phyloP scores from a whole-genome alignment of 331 rosid species.

The Dryas integrifolia region DNA sequence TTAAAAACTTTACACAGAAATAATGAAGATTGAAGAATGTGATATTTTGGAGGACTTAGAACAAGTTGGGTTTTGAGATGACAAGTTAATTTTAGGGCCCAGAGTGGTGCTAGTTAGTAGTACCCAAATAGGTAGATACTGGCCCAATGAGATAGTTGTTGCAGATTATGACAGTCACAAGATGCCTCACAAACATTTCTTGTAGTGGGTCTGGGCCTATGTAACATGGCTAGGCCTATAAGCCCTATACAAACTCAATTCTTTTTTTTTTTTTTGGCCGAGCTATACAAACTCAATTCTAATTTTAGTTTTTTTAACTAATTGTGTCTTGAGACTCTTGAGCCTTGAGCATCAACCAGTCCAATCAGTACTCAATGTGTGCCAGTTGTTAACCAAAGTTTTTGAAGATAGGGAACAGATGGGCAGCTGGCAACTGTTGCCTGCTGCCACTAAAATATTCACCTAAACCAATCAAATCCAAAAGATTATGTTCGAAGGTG shows the following conservation, averaged over 20 bases:
- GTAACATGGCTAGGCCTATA: neutral
- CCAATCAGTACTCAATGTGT: constrained; percentile 1
- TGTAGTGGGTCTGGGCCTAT: neutral
- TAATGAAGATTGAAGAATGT: no score
- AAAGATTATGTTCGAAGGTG: constrained; percentile 9
- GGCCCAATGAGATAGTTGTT: neutral
- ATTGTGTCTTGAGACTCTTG: no score
- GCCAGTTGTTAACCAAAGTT: neutral
- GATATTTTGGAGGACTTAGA: no score
- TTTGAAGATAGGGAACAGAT: constrained; percentile 8
- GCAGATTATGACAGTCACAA: neutral
- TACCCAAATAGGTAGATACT: neutral
- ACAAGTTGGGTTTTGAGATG: neutral
- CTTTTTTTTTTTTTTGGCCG: no score
- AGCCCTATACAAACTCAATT: neutral
- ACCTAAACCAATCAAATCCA: constrained; percentile 1
- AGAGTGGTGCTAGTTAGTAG: no score
- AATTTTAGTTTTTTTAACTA: neutral
- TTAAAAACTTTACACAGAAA: no score
- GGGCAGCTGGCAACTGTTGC: neutral
- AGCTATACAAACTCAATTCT: neutral
- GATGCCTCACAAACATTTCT: no score
- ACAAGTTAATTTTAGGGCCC: neutral
- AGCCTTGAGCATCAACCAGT: constrained; percentile 15
- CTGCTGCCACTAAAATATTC: constrained; percentile 8